Evolutionary conservation across 306 rosid genomes (phyloP), one percentile per base, ranked within the genome.

Genomic region (Dryas alaskensis): DNA sequence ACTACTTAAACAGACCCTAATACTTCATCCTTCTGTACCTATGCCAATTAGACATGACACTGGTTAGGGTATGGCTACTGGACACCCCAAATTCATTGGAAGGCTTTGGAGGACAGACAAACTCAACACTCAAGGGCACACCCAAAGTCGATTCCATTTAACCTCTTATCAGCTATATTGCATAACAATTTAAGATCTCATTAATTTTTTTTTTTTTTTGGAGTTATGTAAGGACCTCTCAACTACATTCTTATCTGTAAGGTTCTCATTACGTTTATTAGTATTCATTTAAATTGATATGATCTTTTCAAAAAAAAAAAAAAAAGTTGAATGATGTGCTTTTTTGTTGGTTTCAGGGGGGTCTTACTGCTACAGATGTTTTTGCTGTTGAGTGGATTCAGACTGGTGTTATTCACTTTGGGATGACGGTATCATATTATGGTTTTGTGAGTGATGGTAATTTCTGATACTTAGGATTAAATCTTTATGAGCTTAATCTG

Each of bases 401-500:
- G 83, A 85, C 91, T 8, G 92, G 91, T 78, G 82, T 87, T 79
- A 78, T 87, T 80, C 99, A 94, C 83, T 94, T 79, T 82, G 99
- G 99, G 76, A 87, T 94, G 89, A 94, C 99, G 12, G 97, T 88
- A 79, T 92, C 99, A 16, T 94, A 94, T 76, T 94, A 84, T 79
- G 99, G 99, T 72, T 94, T 94, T 84, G 88, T 94, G 59, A 83
- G 99, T 69, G 99, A 94, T 81, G 99, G 99, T 94, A 92, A 89
- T 86, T 69, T 70, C 69, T 76, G 47, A 40, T 63, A 49, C 73
- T 45, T 71, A 58, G 27, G 62, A 43, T 43, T 27, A 70, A 19
- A 6, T 51, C 31, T 39, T 8, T 63, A 7, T 25, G 43, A 48
- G 8, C 17, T 13, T 25, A 19, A 44, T 68, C 48, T 52, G 14